These are phyloP conservation scores for Camelina neglecta DNA, from an alignment of 345 rosid genomes.

Conservation along the genomic window DNA sequence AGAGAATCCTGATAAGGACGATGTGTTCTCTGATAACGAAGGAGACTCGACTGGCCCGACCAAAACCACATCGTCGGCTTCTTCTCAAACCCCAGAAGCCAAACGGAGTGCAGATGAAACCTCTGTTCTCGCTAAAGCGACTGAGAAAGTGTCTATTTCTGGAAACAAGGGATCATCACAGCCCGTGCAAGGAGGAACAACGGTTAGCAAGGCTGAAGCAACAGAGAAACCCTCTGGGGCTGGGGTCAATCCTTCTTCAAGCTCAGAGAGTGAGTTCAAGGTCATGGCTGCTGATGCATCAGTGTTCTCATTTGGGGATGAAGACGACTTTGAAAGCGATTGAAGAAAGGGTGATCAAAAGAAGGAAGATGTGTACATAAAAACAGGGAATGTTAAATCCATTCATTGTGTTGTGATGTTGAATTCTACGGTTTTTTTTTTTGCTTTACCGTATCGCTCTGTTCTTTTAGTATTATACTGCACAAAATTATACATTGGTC, in stretches of 20 bases:
- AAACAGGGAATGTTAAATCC: conserved; percentile 28
- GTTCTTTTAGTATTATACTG: not conserved
- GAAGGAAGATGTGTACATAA: conserved; percentile 31
- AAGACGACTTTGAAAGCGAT: conserved; percentile 78
- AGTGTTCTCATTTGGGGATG: conserved; percentile 80
- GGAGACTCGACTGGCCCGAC: conserved; percentile 44
- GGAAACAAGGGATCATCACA: conserved; percentile 47
- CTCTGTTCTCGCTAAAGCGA: conserved; percentile 47
- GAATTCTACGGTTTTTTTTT: not conserved
- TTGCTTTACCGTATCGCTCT: not conserved
- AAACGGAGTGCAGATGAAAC: conserved; percentile 49
- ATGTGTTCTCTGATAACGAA: conserved; percentile 79
- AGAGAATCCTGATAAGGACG: conserved; percentile 60
- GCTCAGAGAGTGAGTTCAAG: conserved; percentile 63
- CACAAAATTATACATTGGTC: conserved; percentile 33
- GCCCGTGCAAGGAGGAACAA: conserved; percentile 38
- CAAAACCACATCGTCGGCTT: conserved; percentile 34
- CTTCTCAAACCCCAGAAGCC: conserved; percentile 42
- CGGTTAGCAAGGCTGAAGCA: conserved; percentile 30
- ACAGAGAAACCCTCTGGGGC: conserved; percentile 39
- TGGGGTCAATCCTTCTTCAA: conserved; percentile 36
- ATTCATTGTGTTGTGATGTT: conserved; percentile 40
- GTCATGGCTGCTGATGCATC: conserved; percentile 92
- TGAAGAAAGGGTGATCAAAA: conserved; percentile 39
- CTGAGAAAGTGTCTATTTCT: conserved; percentile 56